phyloP scores from a whole-genome alignment of 2,329 filamentous ascomycete genomes.

The Epicoccum sorghinum region DNA sequence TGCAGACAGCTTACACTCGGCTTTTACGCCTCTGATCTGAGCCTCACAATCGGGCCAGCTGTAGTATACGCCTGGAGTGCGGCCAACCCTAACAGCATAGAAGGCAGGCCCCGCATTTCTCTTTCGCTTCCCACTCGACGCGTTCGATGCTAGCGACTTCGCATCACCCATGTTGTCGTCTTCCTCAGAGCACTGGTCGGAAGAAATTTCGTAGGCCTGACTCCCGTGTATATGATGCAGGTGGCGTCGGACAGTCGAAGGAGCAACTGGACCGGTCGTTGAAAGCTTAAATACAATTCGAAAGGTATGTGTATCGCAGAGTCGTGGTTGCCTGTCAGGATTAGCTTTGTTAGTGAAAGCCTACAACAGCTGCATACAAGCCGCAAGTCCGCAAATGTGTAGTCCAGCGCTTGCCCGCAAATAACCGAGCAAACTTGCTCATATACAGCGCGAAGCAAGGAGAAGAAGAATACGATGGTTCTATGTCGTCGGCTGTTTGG shows the following conservation, averaged over 20 bases:
- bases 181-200: background rate
- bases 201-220: background rate
- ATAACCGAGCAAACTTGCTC: slow-evolving; percentile 4
- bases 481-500: background rate
- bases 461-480: background rate
- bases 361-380: slow-evolving; percentile 8
- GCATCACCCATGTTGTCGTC: slow-evolving; percentile 23
- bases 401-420: slow-evolving; percentile 1
- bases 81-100: slow-evolving; percentile 68
- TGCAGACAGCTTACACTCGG: slow-evolving; percentile 40
- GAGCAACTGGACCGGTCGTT: background rate
- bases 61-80: slow-evolving; percentile 67
- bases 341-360: slow-evolving; percentile 7
- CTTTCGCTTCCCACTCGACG: slow-evolving; percentile 61
- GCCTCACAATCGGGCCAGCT: slow-evolving; percentile 67
- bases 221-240: background rate
- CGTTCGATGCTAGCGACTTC: slow-evolving; percentile 28
- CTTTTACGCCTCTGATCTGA: slow-evolving; percentile 65
- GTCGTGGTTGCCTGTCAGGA: background rate
- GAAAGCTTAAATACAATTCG: background rate
- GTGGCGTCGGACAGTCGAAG: background rate
- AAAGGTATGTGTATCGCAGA: background rate
- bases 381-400: slow-evolving; percentile 10
- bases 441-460: background rate
- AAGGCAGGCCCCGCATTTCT: slow-evolving; percentile 59